Base-by-base conservation (phyloP, 108 stramenopile genomes). In the Skeletonema potamos region DNA sequence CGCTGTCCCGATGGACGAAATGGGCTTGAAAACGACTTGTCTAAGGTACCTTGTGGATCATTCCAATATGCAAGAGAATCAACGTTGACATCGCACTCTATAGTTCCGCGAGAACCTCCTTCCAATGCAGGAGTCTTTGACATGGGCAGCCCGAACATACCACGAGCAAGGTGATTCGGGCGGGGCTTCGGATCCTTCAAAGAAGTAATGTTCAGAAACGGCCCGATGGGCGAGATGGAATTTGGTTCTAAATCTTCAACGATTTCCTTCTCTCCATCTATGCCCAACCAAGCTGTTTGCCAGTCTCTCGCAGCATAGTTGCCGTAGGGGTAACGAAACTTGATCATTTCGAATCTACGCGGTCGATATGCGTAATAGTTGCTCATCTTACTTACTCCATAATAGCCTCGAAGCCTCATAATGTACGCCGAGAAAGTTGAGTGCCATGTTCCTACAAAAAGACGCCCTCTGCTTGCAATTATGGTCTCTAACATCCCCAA, bases 361-460 rank as follows among this genome's bases (percentile, higher is more conserved):
- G 83, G 85, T 68, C 81, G 22, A 37, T 62, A 90, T 13, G 80
- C 79, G 51, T 90, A 90, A 82, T 87, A 93, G 13, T 84, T 81
- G 51, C 81, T 72, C 79, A 71, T 85, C 83, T 90, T 93, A 13
- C 74, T 66, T 61, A 87, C 34, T 11, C 92, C 92, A 73, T 93
- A 87, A 51, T 93, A 91, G 2, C 92, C 92, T 24, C 92, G 71
- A 67, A 93, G 57, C 48, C 93, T 76, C 61, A 85, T 86, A 30
- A 98, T 98, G 71, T 96, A 98, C 27, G 90, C 94, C 1, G 95
- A 85, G 81, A 98, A 98, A n/a, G 97, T 97, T n/a, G 87, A 89
- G 64, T 91, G 92, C 82, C 86, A 98, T 18, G 96, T 97, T 33
- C 97, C 97, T 20, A 89, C 86, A 83, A 96, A 98, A 0, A 84